These are phyloP conservation scores for Xylariaceae sp. DNA, from an alignment of 2,329 filamentous ascomycete genomes.

Conservation along the genomic window DNA sequence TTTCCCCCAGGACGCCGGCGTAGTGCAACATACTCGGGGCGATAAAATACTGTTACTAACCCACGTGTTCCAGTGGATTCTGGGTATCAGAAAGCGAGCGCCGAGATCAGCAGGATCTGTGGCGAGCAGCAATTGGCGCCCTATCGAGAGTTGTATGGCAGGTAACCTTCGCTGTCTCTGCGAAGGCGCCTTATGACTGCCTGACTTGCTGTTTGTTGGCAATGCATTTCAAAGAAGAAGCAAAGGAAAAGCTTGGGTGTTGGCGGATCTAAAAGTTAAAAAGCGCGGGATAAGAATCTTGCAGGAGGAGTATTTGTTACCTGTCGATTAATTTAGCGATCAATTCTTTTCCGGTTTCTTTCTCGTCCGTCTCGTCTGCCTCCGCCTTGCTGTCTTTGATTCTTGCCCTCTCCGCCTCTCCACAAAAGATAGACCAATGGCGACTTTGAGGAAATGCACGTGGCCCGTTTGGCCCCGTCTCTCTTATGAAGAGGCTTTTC, in stretches of 20 bases:
- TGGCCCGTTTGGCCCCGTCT: not conserved
- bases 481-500: not conserved
- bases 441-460: not conserved
- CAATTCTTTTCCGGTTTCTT: not conserved
- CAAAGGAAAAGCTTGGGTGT: not conserved
- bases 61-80: constrained; percentile 14
- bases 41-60: constrained; percentile 1
- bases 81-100: constrained; percentile 22
- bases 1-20: not conserved
- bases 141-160: constrained; percentile 21
- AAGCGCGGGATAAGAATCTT: not conserved
- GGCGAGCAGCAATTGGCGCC: constrained; percentile 22
- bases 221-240: not conserved
- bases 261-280: not conserved
- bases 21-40: not conserved
- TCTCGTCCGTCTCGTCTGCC: not conserved
- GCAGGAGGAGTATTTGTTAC: not conserved
- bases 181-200: not conserved
- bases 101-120: constrained; percentile 21
- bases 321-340: not conserved
- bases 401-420: not conserved
- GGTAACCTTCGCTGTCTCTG: constrained; percentile 8
- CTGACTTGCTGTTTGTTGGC: not conserved
- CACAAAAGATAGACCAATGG: not conserved
- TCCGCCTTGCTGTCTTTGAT: not conserved